Evolutionary conservation across 305 asterid genomes (phyloP).

Genomic region (Fraxinus dipetala): DNA sequence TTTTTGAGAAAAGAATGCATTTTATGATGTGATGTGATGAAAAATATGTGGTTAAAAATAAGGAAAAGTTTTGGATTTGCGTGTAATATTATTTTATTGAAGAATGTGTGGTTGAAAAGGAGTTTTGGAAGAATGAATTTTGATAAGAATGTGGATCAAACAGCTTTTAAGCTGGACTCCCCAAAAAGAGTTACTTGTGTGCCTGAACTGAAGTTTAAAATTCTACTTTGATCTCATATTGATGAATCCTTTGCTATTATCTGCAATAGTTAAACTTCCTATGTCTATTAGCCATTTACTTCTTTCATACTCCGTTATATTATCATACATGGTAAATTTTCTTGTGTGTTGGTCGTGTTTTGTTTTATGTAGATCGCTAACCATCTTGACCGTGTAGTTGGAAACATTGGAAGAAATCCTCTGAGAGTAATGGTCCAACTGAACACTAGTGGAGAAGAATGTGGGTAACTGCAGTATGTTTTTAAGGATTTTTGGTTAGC

Average conservation of each 20-base stretch:
- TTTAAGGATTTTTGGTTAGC: constrained; percentile 8
- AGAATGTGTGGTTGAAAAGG: too few species aligned
- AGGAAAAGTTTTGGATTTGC: too few species aligned
- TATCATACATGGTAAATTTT: neutral
- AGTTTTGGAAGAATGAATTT: too few species aligned
- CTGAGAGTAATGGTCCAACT: constrained; percentile 87
- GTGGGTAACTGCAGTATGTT: constrained; percentile 58
- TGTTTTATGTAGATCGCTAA: constrained; percentile 63
- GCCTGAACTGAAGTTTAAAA: neutral
- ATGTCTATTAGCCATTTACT: neutral
- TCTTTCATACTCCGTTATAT: neutral
- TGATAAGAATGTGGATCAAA: too few species aligned
- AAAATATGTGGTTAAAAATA: too few species aligned
- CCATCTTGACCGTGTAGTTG: constrained; percentile 68
- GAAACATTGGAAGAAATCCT: constrained; percentile 76
- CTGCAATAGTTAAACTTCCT: neutral
- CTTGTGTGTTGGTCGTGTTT: neutral
- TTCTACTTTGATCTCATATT: neutral
- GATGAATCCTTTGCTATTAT: neutral
- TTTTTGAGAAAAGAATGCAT: too few species aligned
- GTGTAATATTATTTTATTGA: too few species aligned
- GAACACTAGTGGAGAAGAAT: constrained; percentile 95
- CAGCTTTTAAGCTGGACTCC: neutral
- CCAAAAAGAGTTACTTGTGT: neutral
- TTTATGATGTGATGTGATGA: too few species aligned